Evolutionary conservation across 768 basidiomycete species (phyloP), one percentile per base, ranked within the genome.

Genomic region (Rhodotorula toruloides): DNA sequence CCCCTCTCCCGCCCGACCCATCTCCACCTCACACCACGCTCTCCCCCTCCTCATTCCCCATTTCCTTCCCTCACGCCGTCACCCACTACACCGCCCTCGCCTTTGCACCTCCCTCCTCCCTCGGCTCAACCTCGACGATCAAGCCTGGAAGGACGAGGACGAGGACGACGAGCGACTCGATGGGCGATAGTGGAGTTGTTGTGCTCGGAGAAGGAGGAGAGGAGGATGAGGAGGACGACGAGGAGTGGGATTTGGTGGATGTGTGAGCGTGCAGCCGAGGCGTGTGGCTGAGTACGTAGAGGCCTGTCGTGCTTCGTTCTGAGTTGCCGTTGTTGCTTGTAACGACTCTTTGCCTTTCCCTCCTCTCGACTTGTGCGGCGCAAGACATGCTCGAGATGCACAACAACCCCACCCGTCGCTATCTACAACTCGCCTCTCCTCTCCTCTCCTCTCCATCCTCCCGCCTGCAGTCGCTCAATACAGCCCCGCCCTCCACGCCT

Each of bases 401-500:
- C n/a, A n/a, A n/a, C n/a, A n/a, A n/a, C n/a, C n/a, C n/a, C n/a
- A n/a, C n/a, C n/a, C n/a, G n/a, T n/a, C n/a, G n/a, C n/a, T 43
- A 9, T 17, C 16, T 22, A 10, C 42, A 43, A 6, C 42, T 16
- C 16, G 42, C 42, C 4, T 17, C 42, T 17, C 22, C 16, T 43
- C 42, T 22, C 40, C 40, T 10, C 22, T 43, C 42, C 16, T 43
- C 42, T 43, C 42, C 16, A 5, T 22, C 42, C n/a, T n/a, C n/a
- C n/a, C n/a, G n/a, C n/a, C n/a, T n/a, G n/a, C n/a, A n/a, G n/a
- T n/a, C n/a, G n/a, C n/a, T n/a, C n/a, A n/a, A n/a, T n/a, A n/a
- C 10, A 61, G 19, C 50, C 60, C 60, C 22, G 21, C 21, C 34
- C 37, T 32, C 69, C 65, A 67, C 8, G 65, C 64, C 25, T 12